These are phyloP conservation scores for Termitomyces sp. DNA, from an alignment of 768 basidiomycete genomes.

Conservation along the genomic window DNA sequence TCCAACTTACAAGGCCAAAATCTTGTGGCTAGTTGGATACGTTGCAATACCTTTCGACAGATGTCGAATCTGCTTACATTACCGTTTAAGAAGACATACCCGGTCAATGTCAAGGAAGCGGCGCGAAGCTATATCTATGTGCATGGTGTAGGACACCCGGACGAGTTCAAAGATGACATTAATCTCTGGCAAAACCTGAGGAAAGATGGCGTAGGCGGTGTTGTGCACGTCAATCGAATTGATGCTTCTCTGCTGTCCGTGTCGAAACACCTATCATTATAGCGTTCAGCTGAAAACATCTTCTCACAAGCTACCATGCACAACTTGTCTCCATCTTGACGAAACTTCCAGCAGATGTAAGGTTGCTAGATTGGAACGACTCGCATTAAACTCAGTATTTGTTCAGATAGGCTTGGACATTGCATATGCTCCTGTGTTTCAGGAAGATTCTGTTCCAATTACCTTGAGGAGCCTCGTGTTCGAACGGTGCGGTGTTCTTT, in stretches of 20 bases:
- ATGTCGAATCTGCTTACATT: slow-evolving; percentile 80
- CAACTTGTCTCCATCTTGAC: slow-evolving; percentile 80
- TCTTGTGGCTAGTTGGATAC: not conserved
- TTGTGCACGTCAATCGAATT: slow-evolving; percentile 53
- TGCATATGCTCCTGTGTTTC: slow-evolving; percentile 71
- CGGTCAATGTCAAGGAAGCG: slow-evolving; percentile 46
- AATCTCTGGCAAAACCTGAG: slow-evolving; percentile 64
- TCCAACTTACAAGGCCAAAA: not conserved
- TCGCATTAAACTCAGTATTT: not conserved
- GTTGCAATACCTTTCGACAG: not conserved
- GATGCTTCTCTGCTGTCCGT: slow-evolving; percentile 55
- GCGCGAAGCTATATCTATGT: slow-evolving; percentile 64
- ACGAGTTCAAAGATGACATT: slow-evolving; percentile 79
- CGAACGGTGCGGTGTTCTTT: slow-evolving; percentile 74
- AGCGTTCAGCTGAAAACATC: slow-evolving; percentile 5
- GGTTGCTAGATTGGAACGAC: slow-evolving; percentile 11
- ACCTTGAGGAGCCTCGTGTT: slow-evolving; percentile 72
- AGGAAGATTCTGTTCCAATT: slow-evolving; percentile 49
- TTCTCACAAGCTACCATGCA: slow-evolving; percentile 72
- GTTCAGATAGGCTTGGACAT: slow-evolving; percentile 65
- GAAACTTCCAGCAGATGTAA: slow-evolving; percentile 79
- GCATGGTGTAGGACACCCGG: slow-evolving; percentile 72
- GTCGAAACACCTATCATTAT: not conserved
- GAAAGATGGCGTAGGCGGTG: slow-evolving; percentile 43
- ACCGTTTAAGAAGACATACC: slow-evolving; percentile 69